Evolutionary conservation across 768 basidiomycete species (phyloP).

Genomic region (Macrolepiota fuliginosa): DNA sequence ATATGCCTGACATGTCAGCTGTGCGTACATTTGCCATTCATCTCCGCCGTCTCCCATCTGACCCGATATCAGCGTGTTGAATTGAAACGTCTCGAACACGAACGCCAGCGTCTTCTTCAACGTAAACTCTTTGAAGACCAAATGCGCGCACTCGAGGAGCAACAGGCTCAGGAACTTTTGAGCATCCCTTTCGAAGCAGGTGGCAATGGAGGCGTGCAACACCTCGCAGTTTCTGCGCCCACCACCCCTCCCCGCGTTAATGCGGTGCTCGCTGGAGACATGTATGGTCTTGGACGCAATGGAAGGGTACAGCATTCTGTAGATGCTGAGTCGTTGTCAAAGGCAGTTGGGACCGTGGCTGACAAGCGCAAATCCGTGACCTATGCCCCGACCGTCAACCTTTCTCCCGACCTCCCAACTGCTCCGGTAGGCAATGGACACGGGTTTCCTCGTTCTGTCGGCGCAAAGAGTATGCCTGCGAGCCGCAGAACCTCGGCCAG

Average conservation of each 20-base stretch:
- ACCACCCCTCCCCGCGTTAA: slow-evolving; percentile 85
- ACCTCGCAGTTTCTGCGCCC: slow-evolving; percentile 84
- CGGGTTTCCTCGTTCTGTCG: slow-evolving; percentile 60
- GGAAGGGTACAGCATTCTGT: slow-evolving; percentile 48
- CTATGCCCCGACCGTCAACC: slow-evolving; percentile 75
- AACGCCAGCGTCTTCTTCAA: slow-evolving; percentile 83
- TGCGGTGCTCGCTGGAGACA: slow-evolving; percentile 62
- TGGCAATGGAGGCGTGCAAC: slow-evolving; percentile 54
- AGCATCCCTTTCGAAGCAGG: slow-evolving; percentile 66
- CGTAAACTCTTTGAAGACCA: slow-evolving; percentile 94
- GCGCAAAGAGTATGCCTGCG: slow-evolving; percentile 91
- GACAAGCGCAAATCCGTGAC: slow-evolving; percentile 89
- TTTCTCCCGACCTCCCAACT: slow-evolving; percentile 64
- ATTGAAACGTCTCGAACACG: slow-evolving; percentile 88
- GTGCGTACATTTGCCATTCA: slow-evolving; percentile 44
- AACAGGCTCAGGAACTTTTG: slow-evolving; percentile 86
- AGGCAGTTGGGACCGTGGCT: slow-evolving; percentile 61
- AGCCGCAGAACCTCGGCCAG: slow-evolving; percentile 88
- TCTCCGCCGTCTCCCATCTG: slow-evolving; percentile 6
- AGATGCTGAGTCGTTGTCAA: slow-evolving; percentile 63
- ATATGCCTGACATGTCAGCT: slow-evolving; percentile 83
- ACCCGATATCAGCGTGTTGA: slow-evolving; percentile 56
- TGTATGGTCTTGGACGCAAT: slow-evolving; percentile 38
- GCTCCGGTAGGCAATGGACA: slow-evolving; percentile 45
- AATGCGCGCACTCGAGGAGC: slow-evolving; percentile 90